These are phyloP conservation scores for Calonectria hongkongensis DNA, from an alignment of 2,329 filamentous ascomycete species.

Conservation along the genomic window DNA sequence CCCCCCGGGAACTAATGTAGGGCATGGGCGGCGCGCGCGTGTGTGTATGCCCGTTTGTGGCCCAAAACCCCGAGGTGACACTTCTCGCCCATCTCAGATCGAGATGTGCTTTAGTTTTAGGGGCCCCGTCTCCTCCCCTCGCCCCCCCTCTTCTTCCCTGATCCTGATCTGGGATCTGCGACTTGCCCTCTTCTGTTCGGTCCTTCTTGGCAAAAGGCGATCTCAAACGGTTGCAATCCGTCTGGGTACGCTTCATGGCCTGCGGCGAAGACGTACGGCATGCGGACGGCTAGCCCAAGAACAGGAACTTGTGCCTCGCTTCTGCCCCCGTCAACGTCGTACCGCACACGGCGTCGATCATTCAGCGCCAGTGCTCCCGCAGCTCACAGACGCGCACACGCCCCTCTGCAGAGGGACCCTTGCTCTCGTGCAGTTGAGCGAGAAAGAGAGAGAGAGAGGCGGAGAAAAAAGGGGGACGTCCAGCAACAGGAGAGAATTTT, in stretches of 20 bases:
- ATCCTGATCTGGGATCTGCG: slow-evolving; percentile 15
- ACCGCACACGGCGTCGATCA: slow-evolving; percentile 19
- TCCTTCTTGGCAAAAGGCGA: slow-evolving; percentile 26
- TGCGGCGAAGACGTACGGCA: slow-evolving; percentile 23
- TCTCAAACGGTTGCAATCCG: slow-evolving; percentile 15
- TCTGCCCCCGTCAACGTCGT: slow-evolving; percentile 20
- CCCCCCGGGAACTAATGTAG: slow-evolving; percentile 12
- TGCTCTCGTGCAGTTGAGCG: background rate
- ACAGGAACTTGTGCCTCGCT: slow-evolving; percentile 20
- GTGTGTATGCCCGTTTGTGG: background rate
- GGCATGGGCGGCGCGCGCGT: no score
- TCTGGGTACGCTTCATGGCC: slow-evolving; percentile 18
- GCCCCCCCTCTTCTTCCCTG: background rate
- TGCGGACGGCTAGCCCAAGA: slow-evolving; percentile 12
- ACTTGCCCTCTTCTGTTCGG: slow-evolving; percentile 25
- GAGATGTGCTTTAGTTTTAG: slow-evolving; percentile 2
- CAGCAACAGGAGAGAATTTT: background rate
- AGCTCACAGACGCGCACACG: slow-evolving; percentile 5
- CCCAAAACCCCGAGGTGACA: background rate
- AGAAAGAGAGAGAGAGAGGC: background rate
- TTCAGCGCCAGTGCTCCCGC: background rate
- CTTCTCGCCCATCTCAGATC: slow-evolving; percentile 20
- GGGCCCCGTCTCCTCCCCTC: background rate
- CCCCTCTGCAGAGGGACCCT: slow-evolving; percentile 11
- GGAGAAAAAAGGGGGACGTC: background rate